Conservation (phyloP, 768 basidiomycete genomes). For the Amanita muscaria region DNA sequence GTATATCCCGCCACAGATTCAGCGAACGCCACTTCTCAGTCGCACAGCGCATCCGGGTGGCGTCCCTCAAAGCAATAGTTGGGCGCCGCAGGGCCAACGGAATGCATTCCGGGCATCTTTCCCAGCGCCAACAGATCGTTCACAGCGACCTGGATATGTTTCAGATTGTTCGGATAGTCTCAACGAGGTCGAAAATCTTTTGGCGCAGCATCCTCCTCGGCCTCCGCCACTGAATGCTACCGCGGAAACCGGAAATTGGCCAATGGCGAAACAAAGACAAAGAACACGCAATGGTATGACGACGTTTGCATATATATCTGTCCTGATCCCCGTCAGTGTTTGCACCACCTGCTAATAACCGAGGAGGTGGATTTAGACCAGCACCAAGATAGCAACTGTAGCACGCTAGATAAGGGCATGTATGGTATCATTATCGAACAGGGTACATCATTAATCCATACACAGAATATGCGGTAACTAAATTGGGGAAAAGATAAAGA, state of each 20-base stretch:
- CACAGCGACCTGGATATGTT: constrained; percentile 34
- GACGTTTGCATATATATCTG: no score
- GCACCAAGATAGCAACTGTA: constrained; percentile 13
- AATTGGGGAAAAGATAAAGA: neutral
- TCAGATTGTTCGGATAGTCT: constrained; percentile 61
- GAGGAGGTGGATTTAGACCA: constrained; percentile 37
- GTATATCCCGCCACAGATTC: constrained; percentile 38
- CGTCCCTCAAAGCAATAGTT: constrained; percentile 20
- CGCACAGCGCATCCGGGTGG: constrained; percentile 29
- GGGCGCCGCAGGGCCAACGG: constrained; percentile 27
- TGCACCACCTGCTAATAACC: constrained; percentile 28
- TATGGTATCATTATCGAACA: constrained; percentile 2
- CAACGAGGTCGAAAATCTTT: constrained; percentile 64
- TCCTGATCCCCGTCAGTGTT: constrained; percentile 27
- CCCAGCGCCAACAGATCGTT: constrained; percentile 44
- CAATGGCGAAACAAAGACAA: neutral
- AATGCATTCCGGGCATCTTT: constrained; percentile 22
- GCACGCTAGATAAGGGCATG: neutral
- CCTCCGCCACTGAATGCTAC: constrained; percentile 9
- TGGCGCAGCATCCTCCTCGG: constrained; percentile 24
- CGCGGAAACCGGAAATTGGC: neutral
- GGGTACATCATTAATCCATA: neutral
- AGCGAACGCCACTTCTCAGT: constrained; percentile 57
- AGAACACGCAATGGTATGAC: constrained; percentile 3
- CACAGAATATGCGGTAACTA: neutral